phyloP scores from a whole-genome alignment of 1,284 basidiomycete species.

The Melampsora americana region DNA sequence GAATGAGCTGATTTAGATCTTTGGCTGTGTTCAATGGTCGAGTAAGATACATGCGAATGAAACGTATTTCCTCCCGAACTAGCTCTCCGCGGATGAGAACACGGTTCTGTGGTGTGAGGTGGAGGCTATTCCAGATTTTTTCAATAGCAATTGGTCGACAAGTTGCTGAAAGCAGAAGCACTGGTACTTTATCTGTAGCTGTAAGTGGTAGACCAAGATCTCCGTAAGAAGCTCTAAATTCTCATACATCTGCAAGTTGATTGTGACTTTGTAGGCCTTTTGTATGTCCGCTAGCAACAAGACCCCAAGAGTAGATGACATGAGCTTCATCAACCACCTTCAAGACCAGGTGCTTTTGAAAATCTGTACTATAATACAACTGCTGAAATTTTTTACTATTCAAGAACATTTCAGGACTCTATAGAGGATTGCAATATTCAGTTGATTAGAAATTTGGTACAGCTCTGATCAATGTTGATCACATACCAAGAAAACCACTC shows the following conservation, averaged over 20 bases:
- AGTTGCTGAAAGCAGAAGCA: constrained; percentile 24
- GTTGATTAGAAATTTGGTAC: not conserved
- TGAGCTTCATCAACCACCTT: too few species aligned
- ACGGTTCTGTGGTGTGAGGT: not conserved
- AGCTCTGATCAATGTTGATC: not conserved
- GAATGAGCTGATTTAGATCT: not conserved
- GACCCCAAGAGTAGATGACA: constrained; percentile 18
- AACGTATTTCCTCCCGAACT: not conserved
- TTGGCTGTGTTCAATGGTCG: not conserved
- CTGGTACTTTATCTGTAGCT: not conserved
- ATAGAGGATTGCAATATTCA: not conserved
- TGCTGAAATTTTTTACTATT: constrained; percentile 15
- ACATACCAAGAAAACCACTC: not conserved
- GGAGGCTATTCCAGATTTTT: not conserved
- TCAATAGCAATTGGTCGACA: constrained; percentile 15
- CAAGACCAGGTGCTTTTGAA: not conserved
- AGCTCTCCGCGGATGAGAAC: not conserved
- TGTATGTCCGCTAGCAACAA: constrained; percentile 19
- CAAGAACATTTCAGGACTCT: constrained; percentile 11
- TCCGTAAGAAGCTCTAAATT: constrained; percentile 5
- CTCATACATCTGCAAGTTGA: not conserved
- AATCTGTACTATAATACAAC: constrained; percentile 3
- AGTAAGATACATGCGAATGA: not conserved
- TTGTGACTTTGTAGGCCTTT: not conserved
- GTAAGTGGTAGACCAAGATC: constrained; percentile 6